Conservation (phyloP, 2,329 filamentous ascomycete species). For the Pyrenophora seminiperda region DNA sequence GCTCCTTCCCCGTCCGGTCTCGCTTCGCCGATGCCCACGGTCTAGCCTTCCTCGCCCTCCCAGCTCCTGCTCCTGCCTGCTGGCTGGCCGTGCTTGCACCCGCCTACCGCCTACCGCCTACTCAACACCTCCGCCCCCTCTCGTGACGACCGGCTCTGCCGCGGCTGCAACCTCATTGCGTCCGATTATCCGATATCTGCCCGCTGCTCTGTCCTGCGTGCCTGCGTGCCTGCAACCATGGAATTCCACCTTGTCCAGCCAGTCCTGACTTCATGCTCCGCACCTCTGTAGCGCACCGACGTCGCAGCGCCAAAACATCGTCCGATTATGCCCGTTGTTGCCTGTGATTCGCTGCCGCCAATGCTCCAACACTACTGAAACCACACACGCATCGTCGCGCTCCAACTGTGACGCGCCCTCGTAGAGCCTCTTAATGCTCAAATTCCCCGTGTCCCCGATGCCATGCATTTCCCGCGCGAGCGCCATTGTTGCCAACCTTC, state of each 20-base stretch:
- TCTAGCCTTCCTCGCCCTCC: constrained; percentile 17
- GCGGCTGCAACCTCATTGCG: constrained; percentile 2
- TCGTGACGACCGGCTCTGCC: neutral
- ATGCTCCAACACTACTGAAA: constrained; percentile 45
- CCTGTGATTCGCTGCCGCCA: constrained; percentile 37
- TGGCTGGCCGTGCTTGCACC: constrained; percentile 2
- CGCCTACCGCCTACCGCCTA: neutral
- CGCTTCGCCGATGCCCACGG: constrained; percentile 16
- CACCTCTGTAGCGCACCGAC: constrained; percentile 12
- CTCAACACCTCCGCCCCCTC: constrained; percentile 11
- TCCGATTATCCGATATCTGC: neutral
- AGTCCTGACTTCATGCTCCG: constrained; percentile 3
- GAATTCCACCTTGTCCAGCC: constrained; percentile 1
- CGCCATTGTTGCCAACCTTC: constrained; percentile 30
- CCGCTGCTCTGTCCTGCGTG: neutral
- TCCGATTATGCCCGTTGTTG: constrained; percentile 23
- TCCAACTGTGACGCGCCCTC: constrained; percentile 41
- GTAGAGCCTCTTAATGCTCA: constrained; percentile 44
- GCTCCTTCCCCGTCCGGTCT: constrained; percentile 24
- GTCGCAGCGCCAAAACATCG: constrained; percentile 37
- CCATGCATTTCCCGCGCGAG: constrained; percentile 33
- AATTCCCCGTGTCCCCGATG: constrained; percentile 29
- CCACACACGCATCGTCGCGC: constrained; percentile 36
- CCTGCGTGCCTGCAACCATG: neutral
- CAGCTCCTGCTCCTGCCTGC: constrained; percentile 19